Base-by-base conservation (phyloP, 2,329 filamentous ascomycete genomes). In the Pseudocercospora eumusae region DNA sequence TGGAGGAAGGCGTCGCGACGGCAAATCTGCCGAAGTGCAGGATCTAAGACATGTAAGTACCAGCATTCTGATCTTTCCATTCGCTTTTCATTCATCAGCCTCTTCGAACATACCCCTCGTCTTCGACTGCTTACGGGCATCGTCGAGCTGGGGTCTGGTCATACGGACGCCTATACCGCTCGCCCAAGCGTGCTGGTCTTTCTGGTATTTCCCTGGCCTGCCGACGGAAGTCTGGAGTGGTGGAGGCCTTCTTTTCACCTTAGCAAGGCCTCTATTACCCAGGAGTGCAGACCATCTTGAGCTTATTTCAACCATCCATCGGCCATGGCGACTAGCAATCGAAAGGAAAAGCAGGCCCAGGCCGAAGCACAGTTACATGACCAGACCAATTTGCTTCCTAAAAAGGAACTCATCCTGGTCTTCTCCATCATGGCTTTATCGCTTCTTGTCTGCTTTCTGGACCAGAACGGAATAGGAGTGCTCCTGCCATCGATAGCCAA, bases 331-430 rank as follows among this genome's bases (percentile, higher is more conserved):
- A 50, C 45, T 31, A 33, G 42, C 31, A 7, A 52, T 28, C 47
- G 25, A 18, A 52, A 52, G 25, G 21, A 23, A 15, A 55, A 64
- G 31, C 49, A 50, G 49, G 49, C 54, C 20, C 42, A 25, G 20
- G 80, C 79, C 42, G 81, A 82, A 66, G 77, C 74, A 67, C 75
- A 76, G 15, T 74, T 83, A 47, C 79, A 82, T 69, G 81, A 85
- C 67, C 84, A 87, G 69, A 84, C 80, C 9, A 84, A 86, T 62
- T 78, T 86, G 23, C 76, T 87, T 0, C 82, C 83, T 0, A 78
- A 77, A 36, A 75, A 74, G 6, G 77, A 84, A 66, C 75, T 84
- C 3, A 61, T 84, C n/a, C 65, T 79, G 33, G 82, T 85, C 40
- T 84, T 86, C 61, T 72, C 73, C 1, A 62, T 62, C 15, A 62